phyloP scores from a whole-genome alignment of 495 filamentous ascomycete species.

The Podospora conica region DNA sequence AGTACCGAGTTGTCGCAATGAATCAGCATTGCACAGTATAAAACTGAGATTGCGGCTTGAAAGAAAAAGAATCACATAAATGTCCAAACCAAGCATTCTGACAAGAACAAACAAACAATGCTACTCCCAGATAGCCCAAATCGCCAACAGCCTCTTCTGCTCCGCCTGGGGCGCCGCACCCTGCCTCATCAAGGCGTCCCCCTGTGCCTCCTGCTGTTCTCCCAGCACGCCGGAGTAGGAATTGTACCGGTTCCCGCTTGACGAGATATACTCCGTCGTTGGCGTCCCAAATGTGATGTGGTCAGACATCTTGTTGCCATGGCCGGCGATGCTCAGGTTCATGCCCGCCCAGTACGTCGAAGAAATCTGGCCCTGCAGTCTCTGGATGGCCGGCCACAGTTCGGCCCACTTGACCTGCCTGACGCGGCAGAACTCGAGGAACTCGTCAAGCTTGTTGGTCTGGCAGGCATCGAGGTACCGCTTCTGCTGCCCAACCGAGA shows the following conservation, averaged over 20 bases:
- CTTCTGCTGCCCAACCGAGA: not conserved
- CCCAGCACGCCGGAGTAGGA: not conserved
- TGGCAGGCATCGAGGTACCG: not conserved
- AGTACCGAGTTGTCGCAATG: not conserved
- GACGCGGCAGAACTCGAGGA: not conserved
- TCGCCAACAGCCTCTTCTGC: constrained; percentile 1
- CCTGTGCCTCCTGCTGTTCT: constrained; percentile 1
- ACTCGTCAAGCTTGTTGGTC: not conserved
- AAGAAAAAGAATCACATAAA: not conserved
- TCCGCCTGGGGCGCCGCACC: not conserved
- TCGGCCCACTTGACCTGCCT: not conserved
- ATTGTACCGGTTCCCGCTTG: not conserved
- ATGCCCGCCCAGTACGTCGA: constrained; percentile 1
- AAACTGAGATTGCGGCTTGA: not conserved
- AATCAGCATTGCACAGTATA: not conserved
- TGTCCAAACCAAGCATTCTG: not conserved
- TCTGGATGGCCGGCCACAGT: constrained; percentile 1
- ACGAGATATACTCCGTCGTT: not conserved
- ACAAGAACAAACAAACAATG: not conserved
- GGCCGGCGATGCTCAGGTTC: not conserved
- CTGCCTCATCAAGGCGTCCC: not conserved
- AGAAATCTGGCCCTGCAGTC: not conserved
- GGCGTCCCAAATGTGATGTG: not conserved
- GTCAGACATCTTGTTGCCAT: not conserved
- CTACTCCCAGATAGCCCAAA: constrained; percentile 2